Base-by-base conservation (phyloP, 352 stramenopile genomes). In the Pythium rishiriense region DNA sequence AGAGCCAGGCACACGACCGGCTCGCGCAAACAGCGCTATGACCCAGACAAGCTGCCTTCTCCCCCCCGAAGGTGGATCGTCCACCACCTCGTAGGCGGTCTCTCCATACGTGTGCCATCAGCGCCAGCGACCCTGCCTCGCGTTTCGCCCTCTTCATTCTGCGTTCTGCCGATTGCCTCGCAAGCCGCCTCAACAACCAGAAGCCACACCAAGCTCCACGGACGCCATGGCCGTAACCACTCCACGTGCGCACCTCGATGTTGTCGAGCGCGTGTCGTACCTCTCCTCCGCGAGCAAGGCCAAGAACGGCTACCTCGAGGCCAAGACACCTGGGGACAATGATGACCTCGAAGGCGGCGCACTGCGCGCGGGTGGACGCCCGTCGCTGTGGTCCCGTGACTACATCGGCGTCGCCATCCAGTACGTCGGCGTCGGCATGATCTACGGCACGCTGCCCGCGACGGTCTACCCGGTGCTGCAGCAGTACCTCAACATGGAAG, bases 401-500 rank as follows among this genome's bases (percentile, higher is more conserved):
- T 59, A 72, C 24, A 54, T 78, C 24, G 68, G 66, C 35, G 25
- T 78, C 31, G 21, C 70, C n/a, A 51, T 58, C 28, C 68, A 78
- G 46, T 77, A 77, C 64, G 58, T 55, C 17, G 53, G 42, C 5
- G 64, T 78, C 31, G 71, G 71, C 24, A 28, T 78, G 17, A 55
- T 75, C 37, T 61, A 70, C 35, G 68, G 64, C 26, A 64, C 62
- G 58, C 47, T 75, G 2, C 66, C 70, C 8, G 35, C 70, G 31
- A 70, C 69, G 6, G 62, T 74, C 17, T 74, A 77, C 49, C 70
- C 70, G 4, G 67, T 77, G 49, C 61, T 77, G 21, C 63, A 73
- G 33, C 43, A 58, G 7, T 77, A 74, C 61, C 58, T 73, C 42
- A 58, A 74, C 41, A 73, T 77, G 55, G 61, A 71, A 55, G 66